Evolutionary conservation across 768 basidiomycete species (phyloP).

Genomic region (Mycena galopus): DNA sequence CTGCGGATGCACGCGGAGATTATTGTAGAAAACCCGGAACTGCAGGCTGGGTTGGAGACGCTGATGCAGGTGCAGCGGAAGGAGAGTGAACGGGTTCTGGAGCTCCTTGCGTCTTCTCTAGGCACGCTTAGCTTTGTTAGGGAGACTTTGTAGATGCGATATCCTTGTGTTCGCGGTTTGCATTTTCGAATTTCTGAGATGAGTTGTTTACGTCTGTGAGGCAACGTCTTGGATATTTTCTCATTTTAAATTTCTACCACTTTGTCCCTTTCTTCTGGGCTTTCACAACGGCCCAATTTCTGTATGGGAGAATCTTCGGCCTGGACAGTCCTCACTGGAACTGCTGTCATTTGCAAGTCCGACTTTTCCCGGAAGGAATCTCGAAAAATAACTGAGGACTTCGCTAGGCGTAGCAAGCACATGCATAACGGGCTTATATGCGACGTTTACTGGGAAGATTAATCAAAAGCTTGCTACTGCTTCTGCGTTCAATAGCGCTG

Average conservation of each 20-base stretch:
- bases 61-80: constrained; percentile 76
- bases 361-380: constrained; percentile 54
- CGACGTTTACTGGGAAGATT: constrained; percentile 61
- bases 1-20: constrained; percentile 88
- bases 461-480: constrained; percentile 64
- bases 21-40: constrained; percentile 77
- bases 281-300: not conserved
- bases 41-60: constrained; percentile 67
- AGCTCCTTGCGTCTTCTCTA: constrained; percentile 78
- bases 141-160: constrained; percentile 63
- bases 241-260: too few species aligned
- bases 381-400: constrained; percentile 44
- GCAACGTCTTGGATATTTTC: too few species aligned
- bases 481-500: constrained; percentile 78
- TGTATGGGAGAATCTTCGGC: constrained; percentile 27
- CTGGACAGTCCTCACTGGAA: constrained; percentile 66
- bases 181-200: too few species aligned
- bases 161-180: not conserved
- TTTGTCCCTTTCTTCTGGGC: too few species aligned
- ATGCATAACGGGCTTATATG: constrained; percentile 58
- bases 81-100: constrained; percentile 84
- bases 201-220: too few species aligned
- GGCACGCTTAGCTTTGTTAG: constrained; percentile 84
- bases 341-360: constrained; percentile 85
- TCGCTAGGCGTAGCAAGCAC: constrained; percentile 70